Evolutionary conservation across 2,329 filamentous ascomycete genomes (phyloP).

Genomic region (Seiridium unicorne): DNA sequence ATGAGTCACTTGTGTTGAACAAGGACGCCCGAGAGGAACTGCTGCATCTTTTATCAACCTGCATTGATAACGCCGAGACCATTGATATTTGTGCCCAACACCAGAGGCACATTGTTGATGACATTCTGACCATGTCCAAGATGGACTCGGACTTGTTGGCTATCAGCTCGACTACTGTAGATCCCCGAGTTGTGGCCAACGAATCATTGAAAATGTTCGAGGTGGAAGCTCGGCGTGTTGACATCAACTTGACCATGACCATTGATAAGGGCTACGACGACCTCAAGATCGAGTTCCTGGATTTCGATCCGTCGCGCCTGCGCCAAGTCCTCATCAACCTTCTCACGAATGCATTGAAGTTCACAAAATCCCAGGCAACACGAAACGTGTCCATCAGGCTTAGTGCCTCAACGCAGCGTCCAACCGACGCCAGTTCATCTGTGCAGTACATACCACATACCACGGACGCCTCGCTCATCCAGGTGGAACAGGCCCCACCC

Average conservation of each 20-base stretch:
- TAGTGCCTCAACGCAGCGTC: slow-evolving; percentile 41
- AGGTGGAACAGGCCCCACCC: slow-evolving; percentile 37
- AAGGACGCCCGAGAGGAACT: slow-evolving; percentile 6
- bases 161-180: slow-evolving; percentile 66
- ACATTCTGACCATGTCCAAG: slow-evolving; percentile 64
- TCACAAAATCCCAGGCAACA: slow-evolving; percentile 58
- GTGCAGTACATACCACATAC: slow-evolving; percentile 64
- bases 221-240: slow-evolving; percentile 66
- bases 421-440: slow-evolving; percentile 39
- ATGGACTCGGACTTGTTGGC: slow-evolving; percentile 67
- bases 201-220: slow-evolving; percentile 75
- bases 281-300: slow-evolving; percentile 65
- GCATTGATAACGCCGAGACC: slow-evolving; percentile 75
- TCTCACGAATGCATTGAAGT: slow-evolving; percentile 63
- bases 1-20: background rate
- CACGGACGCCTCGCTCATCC: slow-evolving; percentile 35
- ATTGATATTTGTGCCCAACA: slow-evolving; percentile 78
- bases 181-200: slow-evolving; percentile 64
- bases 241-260: slow-evolving; percentile 66
- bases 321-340: slow-evolving; percentile 75
- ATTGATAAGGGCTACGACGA: slow-evolving; percentile 64
- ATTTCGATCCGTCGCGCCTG: slow-evolving; percentile 71
- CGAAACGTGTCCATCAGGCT: slow-evolving; percentile 54
- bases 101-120: slow-evolving; percentile 69
- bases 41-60: slow-evolving; percentile 76